Conservation (phyloP, 768 basidiomycete species). For the button mushroom (Agaricus bisporus) region DNA sequence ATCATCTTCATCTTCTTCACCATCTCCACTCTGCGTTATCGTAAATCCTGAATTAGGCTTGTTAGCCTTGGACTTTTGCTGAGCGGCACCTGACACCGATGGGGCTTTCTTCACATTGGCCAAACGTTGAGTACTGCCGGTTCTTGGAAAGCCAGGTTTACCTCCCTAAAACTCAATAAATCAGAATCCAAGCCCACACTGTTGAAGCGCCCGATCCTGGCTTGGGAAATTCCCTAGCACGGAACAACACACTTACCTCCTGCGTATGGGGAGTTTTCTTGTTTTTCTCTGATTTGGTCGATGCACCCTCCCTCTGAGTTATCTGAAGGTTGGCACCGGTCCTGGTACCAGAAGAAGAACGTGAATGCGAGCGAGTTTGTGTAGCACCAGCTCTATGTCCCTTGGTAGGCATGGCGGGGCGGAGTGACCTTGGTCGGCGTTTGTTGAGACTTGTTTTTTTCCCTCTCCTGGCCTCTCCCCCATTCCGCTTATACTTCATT, state of each 20-base stretch:
- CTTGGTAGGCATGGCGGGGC: slow-evolving; percentile 41
- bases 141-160: slow-evolving; percentile 23
- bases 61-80: slow-evolving; percentile 21
- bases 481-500: not conserved
- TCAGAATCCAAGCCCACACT: slow-evolving; percentile 14
- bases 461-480: not conserved
- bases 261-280: slow-evolving; percentile 40
- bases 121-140: slow-evolving; percentile 29
- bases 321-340: slow-evolving; percentile 57
- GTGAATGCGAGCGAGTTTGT: slow-evolving; percentile 55
- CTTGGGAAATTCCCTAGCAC: slow-evolving; percentile 12
- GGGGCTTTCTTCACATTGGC: slow-evolving; percentile 24
- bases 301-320: slow-evolving; percentile 53
- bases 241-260: slow-evolving; percentile 34
- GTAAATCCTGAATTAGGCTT: slow-evolving; percentile 51
- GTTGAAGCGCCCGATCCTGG: slow-evolving; percentile 12
- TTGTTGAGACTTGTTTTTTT: slow-evolving; percentile 6
- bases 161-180: slow-evolving; percentile 16
- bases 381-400: slow-evolving; percentile 39
- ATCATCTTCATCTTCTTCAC: slow-evolving; percentile 55
- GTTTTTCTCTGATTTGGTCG: slow-evolving; percentile 40
- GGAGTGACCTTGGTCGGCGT: not conserved
- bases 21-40: slow-evolving; percentile 41
- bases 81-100: slow-evolving; percentile 17
- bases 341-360: slow-evolving; percentile 57